phyloP scores from a whole-genome alignment of 805 yeast genomes.

The Nakazawaea holstii region DNA sequence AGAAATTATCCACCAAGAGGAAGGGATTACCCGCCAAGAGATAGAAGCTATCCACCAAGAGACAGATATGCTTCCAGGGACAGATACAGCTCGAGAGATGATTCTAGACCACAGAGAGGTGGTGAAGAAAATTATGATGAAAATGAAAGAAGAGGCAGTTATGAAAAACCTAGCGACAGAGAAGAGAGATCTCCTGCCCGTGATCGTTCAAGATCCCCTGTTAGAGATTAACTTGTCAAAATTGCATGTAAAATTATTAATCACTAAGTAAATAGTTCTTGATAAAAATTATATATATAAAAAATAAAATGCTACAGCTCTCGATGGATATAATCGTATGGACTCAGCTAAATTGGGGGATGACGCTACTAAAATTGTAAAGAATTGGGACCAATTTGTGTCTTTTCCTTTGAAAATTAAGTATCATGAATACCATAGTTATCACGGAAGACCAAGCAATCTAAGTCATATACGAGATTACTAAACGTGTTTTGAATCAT shows the following conservation, averaged over 20 bases:
- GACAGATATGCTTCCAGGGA: conserved; percentile 5
- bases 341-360: too few species aligned
- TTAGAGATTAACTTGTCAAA: conserved; percentile 15
- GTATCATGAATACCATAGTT: too few species aligned
- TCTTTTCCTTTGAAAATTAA: too few species aligned
- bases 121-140: conserved; percentile 6
- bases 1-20: conserved; percentile 4
- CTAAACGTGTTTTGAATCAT: too few species aligned
- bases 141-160: conserved; percentile 15
- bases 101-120: conserved; percentile 3
- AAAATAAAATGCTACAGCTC: neutral
- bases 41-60: conserved; percentile 1
- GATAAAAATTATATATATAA: neutral
- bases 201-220: conserved; percentile 24
- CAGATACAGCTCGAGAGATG: neutral
- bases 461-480: too few species aligned
- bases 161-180: conserved; percentile 13
- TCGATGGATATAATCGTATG: too few species aligned
- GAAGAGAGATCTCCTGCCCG: conserved; percentile 9
- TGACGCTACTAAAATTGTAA: too few species aligned
- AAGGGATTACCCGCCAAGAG: conserved; percentile 5
- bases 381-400: too few species aligned
- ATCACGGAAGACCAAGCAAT: too few species aligned
- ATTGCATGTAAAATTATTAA: neutral
- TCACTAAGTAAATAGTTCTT: neutral